Evolutionary conservation across 495 filamentous ascomycete species (phyloP).

Genomic region (Cenococcum geophilum): DNA sequence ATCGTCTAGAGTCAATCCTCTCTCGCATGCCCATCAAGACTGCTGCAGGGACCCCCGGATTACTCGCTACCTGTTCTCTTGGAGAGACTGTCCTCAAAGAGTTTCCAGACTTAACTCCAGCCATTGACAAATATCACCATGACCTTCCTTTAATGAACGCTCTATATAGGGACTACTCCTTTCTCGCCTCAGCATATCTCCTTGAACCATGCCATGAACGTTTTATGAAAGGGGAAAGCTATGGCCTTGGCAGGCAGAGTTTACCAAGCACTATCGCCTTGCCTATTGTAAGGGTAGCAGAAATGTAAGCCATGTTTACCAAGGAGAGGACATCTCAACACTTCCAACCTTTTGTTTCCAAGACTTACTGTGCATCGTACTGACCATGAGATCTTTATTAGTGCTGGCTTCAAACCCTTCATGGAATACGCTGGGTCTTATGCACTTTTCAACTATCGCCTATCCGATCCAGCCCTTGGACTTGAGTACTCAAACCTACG

Average conservation of each 20-base stretch:
- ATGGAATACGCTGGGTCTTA: conserved; percentile 94
- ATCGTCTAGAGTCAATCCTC: conserved; percentile 60
- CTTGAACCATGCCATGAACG: conserved; percentile 90
- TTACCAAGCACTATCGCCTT: conserved; percentile 64
- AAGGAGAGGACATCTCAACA: conserved; percentile 41
- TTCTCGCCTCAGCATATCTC: conserved; percentile 79
- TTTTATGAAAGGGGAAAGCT: conserved; percentile 57
- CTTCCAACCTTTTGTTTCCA: not conserved
- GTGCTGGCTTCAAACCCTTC: conserved; percentile 71
- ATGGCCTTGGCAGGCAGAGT: conserved; percentile 66
- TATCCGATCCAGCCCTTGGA: conserved; percentile 58
- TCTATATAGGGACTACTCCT: conserved; percentile 83
- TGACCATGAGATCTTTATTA: conserved; percentile 31
- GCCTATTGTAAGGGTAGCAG: conserved; percentile 71
- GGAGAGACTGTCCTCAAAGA: conserved; percentile 60
- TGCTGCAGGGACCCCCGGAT: conserved; percentile 59
- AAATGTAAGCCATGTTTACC: conserved; percentile 61
- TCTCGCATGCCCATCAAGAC: conserved; percentile 70
- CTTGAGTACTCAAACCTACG: conserved; percentile 72
- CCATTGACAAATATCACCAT: conserved; percentile 60
- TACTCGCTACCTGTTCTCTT: conserved; percentile 64
- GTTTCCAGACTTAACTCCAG: conserved; percentile 66
- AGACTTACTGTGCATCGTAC: not conserved
- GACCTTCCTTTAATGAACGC: conserved; percentile 74
- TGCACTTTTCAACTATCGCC: conserved; percentile 81